Evolutionary conservation across 192 early-diverging fungal genomes (phyloP), one percentile per base, ranked within the genome.

Genomic region (Linnemannia zychae): DNA sequence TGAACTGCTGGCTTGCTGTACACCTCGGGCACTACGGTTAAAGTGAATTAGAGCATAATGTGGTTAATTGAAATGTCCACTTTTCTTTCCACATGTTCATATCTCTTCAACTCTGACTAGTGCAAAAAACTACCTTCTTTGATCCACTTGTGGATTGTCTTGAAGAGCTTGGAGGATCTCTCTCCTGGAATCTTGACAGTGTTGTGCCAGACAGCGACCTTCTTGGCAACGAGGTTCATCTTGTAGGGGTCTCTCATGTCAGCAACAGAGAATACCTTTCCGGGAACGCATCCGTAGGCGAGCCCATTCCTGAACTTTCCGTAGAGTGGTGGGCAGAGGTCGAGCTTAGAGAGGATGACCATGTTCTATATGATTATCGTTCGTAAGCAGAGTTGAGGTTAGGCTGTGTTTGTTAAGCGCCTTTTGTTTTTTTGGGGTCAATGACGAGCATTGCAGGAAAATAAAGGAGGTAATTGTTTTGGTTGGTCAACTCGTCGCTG

Each of bases 291-390:
- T 4, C 98, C 98, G 86, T 99, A 98, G 31, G 98, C 93, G 3
- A 99, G 81, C 7, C 98, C 98, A 87, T 98, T 98, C n/a, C 90
- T 84, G 86, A 99, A 98, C 34, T 94, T 91, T 24, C 94, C 97
- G 83, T 97, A 95, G 0, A 98, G 81, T 28, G 93, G 93, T 28
- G 97, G 96, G 52, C 93, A 91, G 77, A 97, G 84, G 48, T 92
- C 92, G 52, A 91, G 88, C 40, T 88, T 82, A 31, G 96, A 93
- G 33, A 98, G 88, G 1, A 91, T 88, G 40, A 94, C 86, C 89
- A 98, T 93, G 77, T 97, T 98, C 96, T 97, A 85, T 38, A 60
- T 44, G n/a, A 31, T 33, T 44, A 6, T 44, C 40, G 9, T 46
- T 46, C 17, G 28, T 36, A 48, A 57, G 63, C 76, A 49, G 40